Conservation (phyloP, 2,329 filamentous ascomycete species). For the Calonectria pteridis region DNA sequence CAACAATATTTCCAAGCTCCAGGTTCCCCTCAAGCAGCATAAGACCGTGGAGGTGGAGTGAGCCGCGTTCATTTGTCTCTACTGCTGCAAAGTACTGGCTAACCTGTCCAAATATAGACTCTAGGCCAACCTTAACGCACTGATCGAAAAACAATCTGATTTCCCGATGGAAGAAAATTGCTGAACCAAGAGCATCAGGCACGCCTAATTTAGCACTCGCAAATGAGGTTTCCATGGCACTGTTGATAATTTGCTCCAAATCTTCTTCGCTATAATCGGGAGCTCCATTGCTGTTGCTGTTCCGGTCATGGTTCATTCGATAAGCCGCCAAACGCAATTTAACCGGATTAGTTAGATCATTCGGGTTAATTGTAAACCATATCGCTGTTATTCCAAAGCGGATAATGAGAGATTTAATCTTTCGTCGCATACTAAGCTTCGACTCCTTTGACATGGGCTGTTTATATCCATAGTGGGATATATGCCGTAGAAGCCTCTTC, state of each 20-base stretch:
- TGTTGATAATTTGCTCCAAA: not conserved
- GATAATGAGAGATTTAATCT: slow-evolving; percentile 11
- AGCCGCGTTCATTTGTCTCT: slow-evolving; percentile 17
- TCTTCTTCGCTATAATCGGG: not conserved
- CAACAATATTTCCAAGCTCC: not conserved
- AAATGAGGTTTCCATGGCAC: not conserved
- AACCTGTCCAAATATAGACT: not conserved
- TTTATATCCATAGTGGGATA: not conserved
- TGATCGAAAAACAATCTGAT: not conserved
- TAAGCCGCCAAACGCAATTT: not conserved
- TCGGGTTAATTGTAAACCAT: slow-evolving; percentile 14
- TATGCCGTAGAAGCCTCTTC: not conserved
- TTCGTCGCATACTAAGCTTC: not conserved
- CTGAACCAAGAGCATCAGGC: not conserved
- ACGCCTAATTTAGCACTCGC: not conserved
- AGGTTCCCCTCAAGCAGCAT: slow-evolving; percentile 21
- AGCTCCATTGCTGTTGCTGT: not conserved
- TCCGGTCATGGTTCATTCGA: not conserved
- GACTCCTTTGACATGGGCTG: slow-evolving; percentile 2
- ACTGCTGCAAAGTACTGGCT: not conserved
- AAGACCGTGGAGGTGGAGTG: slow-evolving; percentile 14
- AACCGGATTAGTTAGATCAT: slow-evolving; percentile 5
- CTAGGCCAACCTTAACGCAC: not conserved
- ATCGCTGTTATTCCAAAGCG: not conserved
- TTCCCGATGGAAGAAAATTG: not conserved